Base-by-base conservation (phyloP, 2,329 filamentous ascomycete genomes). In the Mollisia scopiformis region DNA sequence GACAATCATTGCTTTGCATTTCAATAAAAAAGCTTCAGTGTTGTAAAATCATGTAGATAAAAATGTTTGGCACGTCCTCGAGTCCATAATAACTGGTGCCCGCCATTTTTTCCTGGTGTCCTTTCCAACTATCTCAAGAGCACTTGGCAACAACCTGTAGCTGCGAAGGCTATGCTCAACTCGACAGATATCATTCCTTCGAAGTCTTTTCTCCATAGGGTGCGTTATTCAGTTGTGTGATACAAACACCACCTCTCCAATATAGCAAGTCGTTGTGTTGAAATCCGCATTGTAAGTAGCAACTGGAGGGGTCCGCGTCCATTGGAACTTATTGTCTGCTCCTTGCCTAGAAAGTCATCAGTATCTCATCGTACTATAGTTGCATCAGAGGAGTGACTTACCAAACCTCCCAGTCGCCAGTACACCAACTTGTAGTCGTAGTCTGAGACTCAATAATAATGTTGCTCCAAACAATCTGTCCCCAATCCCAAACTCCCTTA, bases 401-500 rank as follows among this genome's bases (percentile, higher is more conserved):
- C 39, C n/a, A 43, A 10, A 21, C 2, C 2, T 43, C 1, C 39
- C 39, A 43, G 23, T n/a, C 4, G 10, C 39, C 50, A 5, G 50
- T 56, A 33, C 64, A 68, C 66, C 62, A 66, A 8, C 50, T 19
- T 2, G 33, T 61, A 6, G 62, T 58, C 6, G 50, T 64, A 6
- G 64, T 68, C 14, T 62, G 58, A 0, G 62, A 64, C 19, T 59
- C 59, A 2, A 66, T 41, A 2, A 64, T 31, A 14, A 65, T 59
- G 43, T 68, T 63, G 8, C 25, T 27, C 63, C 59, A 68, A 7
- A 43, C 49, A 13, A 67, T 55, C 0, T 55, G 7, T 0, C 66
- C 65, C 19, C 62, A 68, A 27, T 68, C 55, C 65, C 66, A 68
- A 1, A 47, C 62, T 14, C 59, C 62, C 1, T 33, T 23, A 8